These are phyloP conservation scores for Penicillium janthinellum DNA, from an alignment of 2,329 filamentous ascomycete species.

Conservation along the genomic window DNA sequence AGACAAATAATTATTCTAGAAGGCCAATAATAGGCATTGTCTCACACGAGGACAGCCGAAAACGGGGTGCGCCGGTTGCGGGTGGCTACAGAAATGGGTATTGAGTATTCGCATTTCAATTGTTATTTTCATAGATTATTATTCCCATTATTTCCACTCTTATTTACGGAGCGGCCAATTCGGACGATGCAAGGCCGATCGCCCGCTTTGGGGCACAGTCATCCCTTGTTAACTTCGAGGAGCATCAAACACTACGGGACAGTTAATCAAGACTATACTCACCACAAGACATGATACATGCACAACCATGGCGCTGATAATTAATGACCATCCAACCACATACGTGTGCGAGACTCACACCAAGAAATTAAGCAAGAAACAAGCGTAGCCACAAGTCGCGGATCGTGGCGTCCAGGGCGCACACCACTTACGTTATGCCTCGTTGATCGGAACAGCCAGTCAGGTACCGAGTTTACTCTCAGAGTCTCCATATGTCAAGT, in stretches of 20 bases:
- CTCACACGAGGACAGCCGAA: slow-evolving; percentile 3
- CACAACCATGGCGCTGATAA: not conserved
- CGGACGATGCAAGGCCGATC: slow-evolving; percentile 5
- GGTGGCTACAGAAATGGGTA: not conserved
- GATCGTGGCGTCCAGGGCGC: not conserved
- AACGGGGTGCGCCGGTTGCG: slow-evolving; percentile 5
- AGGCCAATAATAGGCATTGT: not conserved
- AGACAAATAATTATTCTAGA: not conserved
- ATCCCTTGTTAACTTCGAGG: slow-evolving; percentile 5
- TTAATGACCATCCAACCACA: not conserved
- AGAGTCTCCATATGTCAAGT: not conserved
- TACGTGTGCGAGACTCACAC: not conserved
- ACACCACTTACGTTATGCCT: slow-evolving; percentile 4
- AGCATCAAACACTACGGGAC: not conserved
- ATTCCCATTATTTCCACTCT: too few species aligned
- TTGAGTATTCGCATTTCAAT: too few species aligned
- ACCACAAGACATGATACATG: not conserved
- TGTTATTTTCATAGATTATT: too few species aligned
- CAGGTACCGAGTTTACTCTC: not conserved
- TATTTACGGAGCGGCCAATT: too few species aligned
- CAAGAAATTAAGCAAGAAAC: not conserved
- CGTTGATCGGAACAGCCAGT: not conserved
- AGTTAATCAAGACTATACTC: not conserved
- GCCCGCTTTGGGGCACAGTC: slow-evolving; percentile 20
- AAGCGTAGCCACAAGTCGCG: not conserved